Conservation (phyloP, 2,329 filamentous ascomycete species). For the Trichoderma koningii region DNA sequence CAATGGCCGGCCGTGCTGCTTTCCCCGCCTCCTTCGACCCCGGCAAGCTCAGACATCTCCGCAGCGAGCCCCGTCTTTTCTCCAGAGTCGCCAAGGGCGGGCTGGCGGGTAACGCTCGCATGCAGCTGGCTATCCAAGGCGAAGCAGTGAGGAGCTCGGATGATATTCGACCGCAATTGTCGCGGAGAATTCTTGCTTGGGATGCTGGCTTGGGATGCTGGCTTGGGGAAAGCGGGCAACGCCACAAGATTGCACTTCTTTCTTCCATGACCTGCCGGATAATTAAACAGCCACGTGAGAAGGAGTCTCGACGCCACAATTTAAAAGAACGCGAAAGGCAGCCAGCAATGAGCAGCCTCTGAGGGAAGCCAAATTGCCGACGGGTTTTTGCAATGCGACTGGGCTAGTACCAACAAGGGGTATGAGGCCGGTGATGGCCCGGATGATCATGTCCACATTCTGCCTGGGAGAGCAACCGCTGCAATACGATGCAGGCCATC, state of each 20-base stretch:
- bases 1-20: conserved; percentile 8
- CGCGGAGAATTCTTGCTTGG: conserved; percentile 15
- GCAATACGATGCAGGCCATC: conserved; percentile 15
- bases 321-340: not conserved
- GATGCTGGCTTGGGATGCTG: not conserved
- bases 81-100: conserved; percentile 23
- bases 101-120: conserved; percentile 12
- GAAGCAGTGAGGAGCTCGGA: not conserved
- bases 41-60: conserved; percentile 20
- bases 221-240: not conserved
- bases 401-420: conserved; percentile 20
- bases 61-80: conserved; percentile 22
- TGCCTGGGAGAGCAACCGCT: conserved; percentile 3
- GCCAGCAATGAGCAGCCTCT: not conserved
- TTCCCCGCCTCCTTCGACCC: conserved; percentile 25
- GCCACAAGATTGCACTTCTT: conserved; percentile 3
- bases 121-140: not conserved
- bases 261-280: not conserved
- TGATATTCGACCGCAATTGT: conserved; percentile 1
- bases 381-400: conserved; percentile 10
- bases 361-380: conserved; percentile 16
- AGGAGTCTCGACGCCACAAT: conserved; percentile 5
- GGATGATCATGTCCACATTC: conserved; percentile 26
- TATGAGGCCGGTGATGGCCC: conserved; percentile 22
- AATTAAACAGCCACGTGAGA: not conserved